Conservation (phyloP, 495 filamentous ascomycete genomes). For the Peziza echinospora region DNA sequence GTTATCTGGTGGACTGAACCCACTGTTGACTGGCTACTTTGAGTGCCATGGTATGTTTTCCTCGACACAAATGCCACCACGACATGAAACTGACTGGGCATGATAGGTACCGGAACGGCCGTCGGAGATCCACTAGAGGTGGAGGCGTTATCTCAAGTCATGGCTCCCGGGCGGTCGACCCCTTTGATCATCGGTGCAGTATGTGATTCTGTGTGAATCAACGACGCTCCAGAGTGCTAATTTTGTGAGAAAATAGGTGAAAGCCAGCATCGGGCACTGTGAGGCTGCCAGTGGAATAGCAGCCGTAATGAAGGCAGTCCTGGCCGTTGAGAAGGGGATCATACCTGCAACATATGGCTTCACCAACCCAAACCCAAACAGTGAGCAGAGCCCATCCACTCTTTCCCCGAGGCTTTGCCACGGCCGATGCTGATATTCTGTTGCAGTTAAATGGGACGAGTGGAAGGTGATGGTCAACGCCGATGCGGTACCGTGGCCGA, state of each 20-base stretch:
- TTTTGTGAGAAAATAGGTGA: too few relatives aligned
- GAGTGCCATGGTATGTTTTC: constrained; percentile 23
- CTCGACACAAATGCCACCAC: too few relatives aligned
- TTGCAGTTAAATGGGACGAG: not conserved
- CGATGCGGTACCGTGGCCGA: constrained; percentile 23
- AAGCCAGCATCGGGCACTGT: constrained; percentile 31
- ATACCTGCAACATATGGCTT: constrained; percentile 40
- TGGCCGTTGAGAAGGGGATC: constrained; percentile 29
- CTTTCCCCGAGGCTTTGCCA: constrained; percentile 15
- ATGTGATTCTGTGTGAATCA: too few relatives aligned
- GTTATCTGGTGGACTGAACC: constrained; percentile 23
- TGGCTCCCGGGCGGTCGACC: not conserved
- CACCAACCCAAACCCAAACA: constrained; percentile 27
- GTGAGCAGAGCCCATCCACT: too few relatives aligned
- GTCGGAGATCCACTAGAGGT: constrained; percentile 30
- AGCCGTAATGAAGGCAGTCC: constrained; percentile 32
- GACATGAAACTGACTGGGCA: too few relatives aligned
- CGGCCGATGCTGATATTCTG: constrained; percentile 9
- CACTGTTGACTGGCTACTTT: constrained; percentile 18
- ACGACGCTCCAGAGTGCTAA: too few relatives aligned
- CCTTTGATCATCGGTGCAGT: constrained; percentile 23
- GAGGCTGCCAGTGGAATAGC: constrained; percentile 40
- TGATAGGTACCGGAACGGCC: constrained; percentile 30
- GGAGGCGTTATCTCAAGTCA: constrained; percentile 19
- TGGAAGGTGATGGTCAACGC: constrained; percentile 13